These are phyloP conservation scores for Cylindricascospora bacillispora DNA, from an alignment of 1,139 yeast genomes.

Conservation along the genomic window DNA sequence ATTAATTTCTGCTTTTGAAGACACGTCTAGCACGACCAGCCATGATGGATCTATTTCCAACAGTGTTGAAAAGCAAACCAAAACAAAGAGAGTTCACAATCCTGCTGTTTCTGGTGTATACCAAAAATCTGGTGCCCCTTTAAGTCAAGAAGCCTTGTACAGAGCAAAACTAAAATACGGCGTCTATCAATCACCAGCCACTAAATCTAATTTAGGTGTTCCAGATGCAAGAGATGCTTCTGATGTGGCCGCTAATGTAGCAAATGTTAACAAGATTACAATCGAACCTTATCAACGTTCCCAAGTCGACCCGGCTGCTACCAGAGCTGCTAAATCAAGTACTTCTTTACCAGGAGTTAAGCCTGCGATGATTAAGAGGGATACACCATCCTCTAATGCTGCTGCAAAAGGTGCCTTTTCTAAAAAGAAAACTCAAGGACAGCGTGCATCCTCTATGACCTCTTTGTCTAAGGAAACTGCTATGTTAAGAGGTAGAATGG, in stretches of 20 bases:
- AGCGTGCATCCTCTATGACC: conserved; percentile 6
- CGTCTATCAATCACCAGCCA: conserved; percentile 22
- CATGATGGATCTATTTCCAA: neutral
- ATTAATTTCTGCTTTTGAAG: neutral
- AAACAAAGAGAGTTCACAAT: neutral
- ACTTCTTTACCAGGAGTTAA: neutral
- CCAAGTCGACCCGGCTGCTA: conserved; percentile 33
- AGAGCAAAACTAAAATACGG: conserved; percentile 54
- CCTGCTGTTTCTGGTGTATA: conserved; percentile 13
- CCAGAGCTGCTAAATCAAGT: conserved; percentile 15
- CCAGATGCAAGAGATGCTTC: conserved; percentile 36
- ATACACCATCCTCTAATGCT: conserved; percentile 5
- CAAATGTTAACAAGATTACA: conserved; percentile 51
- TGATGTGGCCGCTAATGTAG: conserved; percentile 65
- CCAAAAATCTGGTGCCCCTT: conserved; percentile 43
- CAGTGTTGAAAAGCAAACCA: too few relatives aligned
- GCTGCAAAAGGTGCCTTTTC: conserved; percentile 3
- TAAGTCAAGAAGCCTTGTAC: conserved; percentile 57
- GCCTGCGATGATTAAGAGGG: conserved; percentile 10
- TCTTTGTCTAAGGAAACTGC: conserved; percentile 25
- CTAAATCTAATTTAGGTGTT: conserved; percentile 50
- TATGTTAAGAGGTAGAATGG: conserved; percentile 2
- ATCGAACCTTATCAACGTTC: conserved; percentile 55
- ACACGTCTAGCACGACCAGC: neutral
- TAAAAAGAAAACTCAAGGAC: conserved; percentile 3